Percentiles rank a stretch among this genome's conserved stretches.
Conservation (phyloP, 352 stramenopile species). For the Blastocystis sp. region DNA sequence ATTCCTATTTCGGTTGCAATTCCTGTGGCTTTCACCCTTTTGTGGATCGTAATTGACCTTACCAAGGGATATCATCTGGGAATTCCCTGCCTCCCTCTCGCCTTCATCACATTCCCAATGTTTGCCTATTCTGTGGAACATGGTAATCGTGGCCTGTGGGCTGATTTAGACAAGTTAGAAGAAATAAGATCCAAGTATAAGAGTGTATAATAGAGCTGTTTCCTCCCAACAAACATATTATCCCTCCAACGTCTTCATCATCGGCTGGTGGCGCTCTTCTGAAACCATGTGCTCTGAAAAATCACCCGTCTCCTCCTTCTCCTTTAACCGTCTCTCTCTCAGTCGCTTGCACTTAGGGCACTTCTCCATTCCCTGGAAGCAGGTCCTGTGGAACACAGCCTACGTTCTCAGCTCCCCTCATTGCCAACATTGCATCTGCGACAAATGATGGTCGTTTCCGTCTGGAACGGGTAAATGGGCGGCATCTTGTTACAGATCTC, state of each 20-base stretch:
- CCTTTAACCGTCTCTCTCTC: background rate
- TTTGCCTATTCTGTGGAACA: background rate
- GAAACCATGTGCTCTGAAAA: conserved; percentile 16
- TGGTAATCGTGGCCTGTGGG: conserved; percentile 3
- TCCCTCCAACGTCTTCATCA: conserved; percentile 24
- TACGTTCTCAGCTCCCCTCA: background rate
- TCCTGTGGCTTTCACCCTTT: background rate
- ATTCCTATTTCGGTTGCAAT: background rate
- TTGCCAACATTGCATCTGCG: background rate
- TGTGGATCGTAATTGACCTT: background rate
- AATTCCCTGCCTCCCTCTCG: background rate
- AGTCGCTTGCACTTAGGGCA: conserved; percentile 44
- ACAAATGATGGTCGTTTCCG: conserved; percentile 13
- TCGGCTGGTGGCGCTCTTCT: conserved; percentile 44
- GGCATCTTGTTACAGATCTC: conserved; percentile 49
- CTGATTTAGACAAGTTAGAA: conserved; percentile 4
- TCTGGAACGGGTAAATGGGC: conserved; percentile 36
- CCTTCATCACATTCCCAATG: background rate
- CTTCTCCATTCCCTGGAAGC: conserved; percentile 30
- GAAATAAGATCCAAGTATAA: conserved; percentile 30
- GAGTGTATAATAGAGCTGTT: conserved; percentile 6
- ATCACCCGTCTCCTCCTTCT: conserved; percentile 3
- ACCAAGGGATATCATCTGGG: conserved; percentile 5
- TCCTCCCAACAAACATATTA: conserved; percentile 5
- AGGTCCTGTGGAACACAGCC: conserved; percentile 31